Evolutionary conservation across 331 rosid genomes (phyloP).

Genomic region (Rosa hybrid): DNA sequence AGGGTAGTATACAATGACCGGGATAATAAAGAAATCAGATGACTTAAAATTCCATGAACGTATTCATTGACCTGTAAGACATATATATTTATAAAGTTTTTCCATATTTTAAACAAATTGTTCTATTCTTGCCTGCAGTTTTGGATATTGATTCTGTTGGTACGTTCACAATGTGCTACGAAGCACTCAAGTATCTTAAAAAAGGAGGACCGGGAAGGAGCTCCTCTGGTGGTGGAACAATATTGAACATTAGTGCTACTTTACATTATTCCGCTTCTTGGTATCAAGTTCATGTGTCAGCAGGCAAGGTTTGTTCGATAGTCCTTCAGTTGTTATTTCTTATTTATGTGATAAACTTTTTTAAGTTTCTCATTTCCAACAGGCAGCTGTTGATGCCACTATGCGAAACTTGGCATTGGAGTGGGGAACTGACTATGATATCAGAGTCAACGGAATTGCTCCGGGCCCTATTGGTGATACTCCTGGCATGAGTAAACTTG

Average conservation of each 20-base stretch:
- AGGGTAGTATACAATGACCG: neutral
- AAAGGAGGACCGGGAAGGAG: slow-evolving; percentile 81
- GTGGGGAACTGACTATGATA: slow-evolving; percentile 94
- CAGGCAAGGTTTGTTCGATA: slow-evolving; percentile 73
- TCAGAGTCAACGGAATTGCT: slow-evolving; percentile 89
- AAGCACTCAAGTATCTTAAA: slow-evolving; percentile 87
- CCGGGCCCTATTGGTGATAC: slow-evolving; percentile 94
- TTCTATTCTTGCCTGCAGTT: slow-evolving; percentile 52
- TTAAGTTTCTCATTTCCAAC: slow-evolving; percentile 22
- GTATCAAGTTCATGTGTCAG: slow-evolving; percentile 94
- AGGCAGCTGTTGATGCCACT: slow-evolving; percentile 97
- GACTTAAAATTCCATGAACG: neutral
- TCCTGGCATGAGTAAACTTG: slow-evolving; percentile 84
- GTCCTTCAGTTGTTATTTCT: slow-evolving; percentile 11
- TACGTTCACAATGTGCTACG: slow-evolving; percentile 91
- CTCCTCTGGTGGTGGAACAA: slow-evolving; percentile 65
- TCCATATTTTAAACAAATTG: slow-evolving; percentile 1
- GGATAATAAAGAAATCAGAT: neutral
- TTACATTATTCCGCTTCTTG: slow-evolving; percentile 88
- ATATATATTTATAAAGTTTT: neutral
- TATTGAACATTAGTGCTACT: slow-evolving; percentile 86
- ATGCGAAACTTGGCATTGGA: slow-evolving; percentile 94
- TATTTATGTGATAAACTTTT: slow-evolving; percentile 19
- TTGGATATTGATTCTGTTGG: slow-evolving; percentile 98
- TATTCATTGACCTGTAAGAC: neutral